Evolutionary conservation across 2,329 filamentous ascomycete genomes (phyloP).

Genomic region (Cryphonectria naterciae): DNA sequence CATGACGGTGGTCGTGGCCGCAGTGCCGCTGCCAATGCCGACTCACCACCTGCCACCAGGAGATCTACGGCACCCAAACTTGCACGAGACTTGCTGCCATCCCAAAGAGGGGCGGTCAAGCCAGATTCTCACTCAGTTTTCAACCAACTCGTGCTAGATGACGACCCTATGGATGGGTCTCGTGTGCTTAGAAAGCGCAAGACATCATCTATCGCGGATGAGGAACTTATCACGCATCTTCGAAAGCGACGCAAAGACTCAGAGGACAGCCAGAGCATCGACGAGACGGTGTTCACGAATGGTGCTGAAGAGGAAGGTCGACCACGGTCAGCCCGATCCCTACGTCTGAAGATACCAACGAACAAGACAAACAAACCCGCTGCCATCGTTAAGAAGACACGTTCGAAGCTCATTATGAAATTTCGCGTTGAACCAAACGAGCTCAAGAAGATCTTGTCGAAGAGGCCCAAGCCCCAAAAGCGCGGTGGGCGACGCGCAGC

Average conservation of each 20-base stretch:
- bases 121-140: conserved; percentile 78
- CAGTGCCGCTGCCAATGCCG: conserved; percentile 39
- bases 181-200: conserved; percentile 83
- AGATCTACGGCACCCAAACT: conserved; percentile 67
- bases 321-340: conserved; percentile 58
- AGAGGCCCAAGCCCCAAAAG: conserved; percentile 56
- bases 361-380: conserved; percentile 42
- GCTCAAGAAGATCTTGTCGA: conserved; percentile 63
- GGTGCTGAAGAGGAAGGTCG: conserved; percentile 39
- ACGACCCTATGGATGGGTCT: conserved; percentile 75
- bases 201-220: conserved; percentile 71
- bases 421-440: conserved; percentile 62
- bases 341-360: conserved; percentile 56
- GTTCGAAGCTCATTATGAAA: conserved; percentile 56
- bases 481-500: conserved; percentile 50
- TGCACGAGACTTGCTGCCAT: conserved; percentile 72
- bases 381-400: conserved; percentile 48
- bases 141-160: conserved; percentile 71
- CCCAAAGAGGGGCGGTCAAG: conserved; percentile 65
- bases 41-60: conserved; percentile 47
- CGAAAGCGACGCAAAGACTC: conserved; percentile 59
- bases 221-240: conserved; percentile 57
- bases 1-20: conserved; percentile 33
- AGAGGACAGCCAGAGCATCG: conserved; percentile 47
- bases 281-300: conserved; percentile 34